A percentile compares a stretch with the other conserved stretches of the same genome.
phyloP scores from a whole-genome alignment of 73 alveolate species.

The Symbiodinium natans region DNA sequence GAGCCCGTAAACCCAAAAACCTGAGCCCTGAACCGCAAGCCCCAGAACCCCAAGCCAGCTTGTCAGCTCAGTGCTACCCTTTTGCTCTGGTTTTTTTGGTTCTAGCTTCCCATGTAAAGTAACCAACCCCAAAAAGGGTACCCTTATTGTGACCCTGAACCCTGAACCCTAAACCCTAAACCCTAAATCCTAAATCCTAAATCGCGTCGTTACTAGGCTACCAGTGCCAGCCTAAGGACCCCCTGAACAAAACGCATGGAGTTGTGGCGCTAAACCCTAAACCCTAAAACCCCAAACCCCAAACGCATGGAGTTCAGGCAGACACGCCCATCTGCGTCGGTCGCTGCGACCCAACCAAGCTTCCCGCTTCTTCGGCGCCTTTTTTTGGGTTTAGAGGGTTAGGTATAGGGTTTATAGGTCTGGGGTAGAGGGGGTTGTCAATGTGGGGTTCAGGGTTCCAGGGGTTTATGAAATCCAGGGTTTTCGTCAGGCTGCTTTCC shows the following conservation, averaged over 20 bases:
- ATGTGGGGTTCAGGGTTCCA: no score
- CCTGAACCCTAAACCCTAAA: background rate
- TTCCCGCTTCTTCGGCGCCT: constrained; percentile 24
- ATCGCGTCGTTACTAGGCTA: no score
- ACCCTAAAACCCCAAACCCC: background rate
- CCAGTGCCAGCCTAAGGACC: no score
- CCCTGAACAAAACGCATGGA: no score
- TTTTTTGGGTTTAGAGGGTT: background rate
- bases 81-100: background rate
- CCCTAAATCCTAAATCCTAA: background rate
- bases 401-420: background rate
- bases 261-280: no score
- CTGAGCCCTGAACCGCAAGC: background rate
- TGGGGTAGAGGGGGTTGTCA: no score
- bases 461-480: no score
- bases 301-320: background rate
- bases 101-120: background rate
- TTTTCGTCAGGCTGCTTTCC: no score
- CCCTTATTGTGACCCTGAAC: no score
- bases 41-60: background rate
- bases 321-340: constrained; percentile 88
- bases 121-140: no score
- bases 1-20: no score
- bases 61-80: background rate
- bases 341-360: constrained; percentile 58